Conservation (phyloP, 116 monocot genomes). For the Phalaenopsis hybrid region DNA sequence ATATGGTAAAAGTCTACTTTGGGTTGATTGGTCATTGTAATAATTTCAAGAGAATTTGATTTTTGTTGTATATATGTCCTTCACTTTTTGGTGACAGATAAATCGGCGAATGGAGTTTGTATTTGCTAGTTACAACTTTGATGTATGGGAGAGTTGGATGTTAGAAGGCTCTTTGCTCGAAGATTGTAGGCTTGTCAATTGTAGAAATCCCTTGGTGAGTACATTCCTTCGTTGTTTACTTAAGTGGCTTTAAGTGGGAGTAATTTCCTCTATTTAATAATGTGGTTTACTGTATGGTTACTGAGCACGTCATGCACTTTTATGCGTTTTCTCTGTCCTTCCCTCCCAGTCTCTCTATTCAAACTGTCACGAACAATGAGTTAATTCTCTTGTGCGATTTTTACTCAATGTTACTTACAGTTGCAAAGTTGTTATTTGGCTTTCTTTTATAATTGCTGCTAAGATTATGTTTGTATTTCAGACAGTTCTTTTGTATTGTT, state of each 20-base stretch:
- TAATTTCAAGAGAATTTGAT: not conserved
- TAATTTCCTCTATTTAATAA: not conserved
- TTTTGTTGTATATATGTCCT: not conserved
- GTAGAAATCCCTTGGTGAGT: conserved; percentile 71
- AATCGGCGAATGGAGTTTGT: conserved; percentile 90
- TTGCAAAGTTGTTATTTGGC: too few species aligned
- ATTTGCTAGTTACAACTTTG: conserved; percentile 90
- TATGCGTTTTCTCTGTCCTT: not conserved
- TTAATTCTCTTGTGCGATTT: not conserved
- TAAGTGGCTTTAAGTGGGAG: not conserved
- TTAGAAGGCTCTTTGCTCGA: conserved; percentile 74
- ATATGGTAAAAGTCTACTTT: too few species aligned
- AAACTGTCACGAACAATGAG: not conserved
- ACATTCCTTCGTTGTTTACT: not conserved
- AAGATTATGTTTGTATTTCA: too few species aligned
- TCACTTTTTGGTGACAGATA: conserved; percentile 39
- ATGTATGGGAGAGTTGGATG: conserved; percentile 90
- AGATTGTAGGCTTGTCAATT: conserved; percentile 79
- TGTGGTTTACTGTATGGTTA: too few species aligned
- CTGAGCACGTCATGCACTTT: too few species aligned
- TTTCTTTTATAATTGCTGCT: too few species aligned
- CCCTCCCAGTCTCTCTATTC: not conserved
- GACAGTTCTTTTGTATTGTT: too few species aligned
- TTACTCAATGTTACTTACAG: too few species aligned
- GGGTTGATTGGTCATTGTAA: not conserved